Base-by-base conservation (phyloP, 2,329 filamentous ascomycete species). In the Monilinia aucupariae region DNA sequence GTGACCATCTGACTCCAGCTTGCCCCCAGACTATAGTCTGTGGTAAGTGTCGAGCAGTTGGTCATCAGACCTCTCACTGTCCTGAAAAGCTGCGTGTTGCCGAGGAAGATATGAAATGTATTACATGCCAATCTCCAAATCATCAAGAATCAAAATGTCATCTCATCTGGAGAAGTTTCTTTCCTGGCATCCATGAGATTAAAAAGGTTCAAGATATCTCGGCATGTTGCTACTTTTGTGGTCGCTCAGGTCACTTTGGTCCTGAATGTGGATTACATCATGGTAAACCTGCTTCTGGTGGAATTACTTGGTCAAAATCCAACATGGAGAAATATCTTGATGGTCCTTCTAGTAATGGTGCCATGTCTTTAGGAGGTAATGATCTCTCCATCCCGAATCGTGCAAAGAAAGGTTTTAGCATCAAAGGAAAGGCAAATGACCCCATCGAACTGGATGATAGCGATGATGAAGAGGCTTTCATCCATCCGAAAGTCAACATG, bases 141-240 rank as follows among this genome's bases (percentile, higher is more conserved):
- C 88, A 91, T 68, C 68, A 80, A 10, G 88, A 90, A 70, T 71
- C 77, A 15, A 75, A 80, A 2, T 91, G 88, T 72, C 79, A 82
- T 60, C 76, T 79, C 54, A 75, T 87, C 30, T 90, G 85, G 85
- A 78, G 81, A 63, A 84, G 79, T 22, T 87, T 81, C 71, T 72
- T 75, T 15, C 78, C 77, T 2, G 73, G 75, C 17, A 68, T 74
- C 12, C 70, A 74, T 20, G 73, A 74, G 17, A 74, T 79, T 55
- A 77, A 76, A 63, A 83, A 78, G 64, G 82, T 86, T 47, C 75
- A 74, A 55, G 72, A 74, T 37, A 77, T 88, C 25, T 77, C 78
- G 0, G 74, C 78, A 0, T 81, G 78, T 60, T 88, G 85, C 73
- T 84, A 83, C 64, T 73, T 71, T 43, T 88, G 85, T 68, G 85